Conservation (phyloP, 1,284 basidiomycete genomes). For the Melampsora larici-populina region DNA sequence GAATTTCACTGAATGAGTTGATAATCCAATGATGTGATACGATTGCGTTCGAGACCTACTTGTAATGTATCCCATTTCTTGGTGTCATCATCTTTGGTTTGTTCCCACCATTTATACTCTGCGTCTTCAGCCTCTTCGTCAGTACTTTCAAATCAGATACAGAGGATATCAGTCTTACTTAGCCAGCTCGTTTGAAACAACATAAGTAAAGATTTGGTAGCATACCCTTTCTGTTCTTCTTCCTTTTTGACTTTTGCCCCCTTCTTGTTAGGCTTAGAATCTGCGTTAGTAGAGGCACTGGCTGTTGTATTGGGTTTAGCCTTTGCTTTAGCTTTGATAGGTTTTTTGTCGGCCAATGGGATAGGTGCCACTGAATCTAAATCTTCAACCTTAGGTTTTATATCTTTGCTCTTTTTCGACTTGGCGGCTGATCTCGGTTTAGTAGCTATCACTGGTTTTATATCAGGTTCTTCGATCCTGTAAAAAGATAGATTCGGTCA, state of each 20-base stretch:
- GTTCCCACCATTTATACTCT: conserved; percentile 77
- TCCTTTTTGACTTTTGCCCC: conserved; percentile 59
- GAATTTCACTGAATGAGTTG: background rate
- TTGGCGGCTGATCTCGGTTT: no score
- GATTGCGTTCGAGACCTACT: background rate
- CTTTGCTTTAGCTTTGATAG: conserved; percentile 45
- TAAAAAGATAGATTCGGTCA: conserved; percentile 52
- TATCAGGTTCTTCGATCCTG: conserved; percentile 51
- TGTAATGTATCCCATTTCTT: conserved; percentile 44
- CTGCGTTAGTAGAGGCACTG: conserved; percentile 43
- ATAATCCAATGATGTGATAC: background rate
- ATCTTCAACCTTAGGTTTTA: conserved; percentile 50
- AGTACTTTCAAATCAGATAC: conserved; percentile 37
- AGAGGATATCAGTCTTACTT: no score
- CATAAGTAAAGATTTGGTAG: conserved; percentile 52
- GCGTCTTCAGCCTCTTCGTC: conserved; percentile 18
- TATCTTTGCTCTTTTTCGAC: no score
- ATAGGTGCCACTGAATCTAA: conserved; percentile 20
- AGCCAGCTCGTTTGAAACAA: conserved; percentile 44
- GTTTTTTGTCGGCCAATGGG: conserved; percentile 51
- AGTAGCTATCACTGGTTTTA: background rate
- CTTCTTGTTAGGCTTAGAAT: conserved; percentile 42
- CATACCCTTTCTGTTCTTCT: conserved; percentile 8
- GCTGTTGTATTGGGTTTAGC: conserved; percentile 45
- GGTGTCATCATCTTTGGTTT: conserved; percentile 56